Base-by-base conservation (phyloP, 768 basidiomycete genomes). In the Coprinopsis strossmayeri region DNA sequence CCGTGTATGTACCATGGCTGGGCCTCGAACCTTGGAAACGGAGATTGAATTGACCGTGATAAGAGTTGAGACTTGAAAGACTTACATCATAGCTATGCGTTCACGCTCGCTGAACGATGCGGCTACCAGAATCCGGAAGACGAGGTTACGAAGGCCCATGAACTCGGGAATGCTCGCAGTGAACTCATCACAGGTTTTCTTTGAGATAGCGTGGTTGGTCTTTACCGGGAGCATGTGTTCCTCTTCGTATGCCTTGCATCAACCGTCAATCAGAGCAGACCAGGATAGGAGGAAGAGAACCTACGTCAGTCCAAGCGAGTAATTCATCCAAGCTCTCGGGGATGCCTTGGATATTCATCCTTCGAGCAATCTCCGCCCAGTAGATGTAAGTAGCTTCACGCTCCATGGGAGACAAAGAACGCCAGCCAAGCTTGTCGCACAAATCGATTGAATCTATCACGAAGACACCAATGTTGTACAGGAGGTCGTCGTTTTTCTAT, bases 271-370 rank as follows among this genome's bases (percentile, higher is more conserved):
- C 17, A 12, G 24, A 5, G 17, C 7, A 12, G 11, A 7, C 5
- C 18, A 13, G 13, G 13, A 28, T 41, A 20, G 21, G 13, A 27
- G 21, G 12, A 28, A 23, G 3, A 25, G 1, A 11, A 50, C 64
- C 28, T 46, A 74, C 74, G 55, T 54, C 49, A n/a, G 65, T 58
- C 75, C 74, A 77, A 3, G 52, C 57, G 10, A 52, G 51, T 46
- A 77, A 54, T 2, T 57, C 70, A 15, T 70, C 64, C 12, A 69
- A 34, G 2, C 64, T 67, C 1, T 63, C 63, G 1, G 76, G 77
- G 34, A 79, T 73, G 53, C 71, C 67, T 38, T 61, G 53, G 42
- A 79, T 77, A 4, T 65, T 61, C 76, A 79, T 77, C 41, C 68
- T 60, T 34, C 57, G 55, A 3, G 76, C 76, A 12, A 77, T 65